Base-by-base conservation (phyloP, 1,284 basidiomycete species). In the Trichosporon sp. region DNA sequence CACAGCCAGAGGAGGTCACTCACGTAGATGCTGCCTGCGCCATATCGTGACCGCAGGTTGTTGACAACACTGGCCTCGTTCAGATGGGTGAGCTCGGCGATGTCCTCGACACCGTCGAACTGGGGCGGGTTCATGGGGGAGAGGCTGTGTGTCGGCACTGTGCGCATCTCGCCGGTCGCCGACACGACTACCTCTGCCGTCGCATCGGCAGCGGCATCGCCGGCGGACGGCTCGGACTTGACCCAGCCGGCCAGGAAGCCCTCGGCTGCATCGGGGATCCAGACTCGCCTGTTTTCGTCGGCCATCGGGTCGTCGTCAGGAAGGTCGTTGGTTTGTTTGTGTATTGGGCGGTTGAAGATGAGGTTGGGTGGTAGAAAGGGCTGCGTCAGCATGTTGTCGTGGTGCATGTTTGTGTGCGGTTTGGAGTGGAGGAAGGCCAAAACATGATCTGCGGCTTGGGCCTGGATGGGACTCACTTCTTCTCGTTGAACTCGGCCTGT, bases 41-140 rank as follows among this genome's bases (percentile, higher is more conserved):
- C 91, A 83, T 96, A 99, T 79, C 97, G 87, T 75, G 94, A 85
- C 71, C 94, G 88, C 35, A 99, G 88, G 83, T 99, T 98, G 81
- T 99, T 95, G 27, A 99, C 95, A 32, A 99, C 97, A 76, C 93
- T 95, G 11, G 97, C 95, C 86, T 99, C 97, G 81, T 99, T 99
- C 71, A 99, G 86, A 83, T 95, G 98, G 1, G 97, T 99, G 72
- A 99, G 86, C 83, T 99, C 95, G 60, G 97, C 97, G 76, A 99
- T 99, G 83, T 99, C 97, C 75, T 96, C 95, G 2, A 95, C 95
- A 62, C 93, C 89, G 84, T 99, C 95, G 81, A 99, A 99, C 84
- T 98, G 97, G 58, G 96, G 96, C 13, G 96, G 97, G 78, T 99
- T 99, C 92, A 96, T 95, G 85, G 94, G 95, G 75, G 90, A 93